Evolutionary conservation across 2,329 filamentous ascomycete species (phyloP), one percentile per base, ranked within the genome.

Genomic region (Stachybotrys chartarum): DNA sequence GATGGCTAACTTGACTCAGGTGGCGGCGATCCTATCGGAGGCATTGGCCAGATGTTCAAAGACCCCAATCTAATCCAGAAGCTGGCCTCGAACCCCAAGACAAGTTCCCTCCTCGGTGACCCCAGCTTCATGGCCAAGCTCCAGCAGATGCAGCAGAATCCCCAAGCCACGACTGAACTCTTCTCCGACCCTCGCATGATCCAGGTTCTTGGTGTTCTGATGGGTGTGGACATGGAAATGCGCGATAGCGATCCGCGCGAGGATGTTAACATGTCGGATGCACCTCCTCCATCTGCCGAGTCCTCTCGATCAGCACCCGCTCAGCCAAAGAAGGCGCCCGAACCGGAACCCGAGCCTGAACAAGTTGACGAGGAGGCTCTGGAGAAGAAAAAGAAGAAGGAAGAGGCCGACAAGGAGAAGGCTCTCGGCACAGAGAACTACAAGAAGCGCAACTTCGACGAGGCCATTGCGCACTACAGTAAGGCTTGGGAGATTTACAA

Each of bases 401-500:
- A 87, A 66, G 90, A 88, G 60, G 94, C 92, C 49, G 94, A 99
- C 65, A 90, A 91, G 70, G 89, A 97, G 75, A 99, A 99, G 84
- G 89, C 87, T 32, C 79, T 95, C 56, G 94, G 94, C 56, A 99
- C 93, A 14, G 91, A 94, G 64, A 87, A 87, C 72, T 99, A 99
- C 82, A 99, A 99, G 86, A 97, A 97, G 83, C 87, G 91, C 63
- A 86, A 97, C 69, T 97, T 99, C 63, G 94, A 97, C 66, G 85
- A 88, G 68, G 94, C 94, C 52, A 97, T 99, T 66, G 84, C 86
- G 68, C 91, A 99, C 77, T 99, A 99, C 79, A 83, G 73, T 70
- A 95, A 96, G 72, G 94, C 94, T 0, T 99, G 94, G 94, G 92
- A 96, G 57, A 74, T 89, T 45, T 81, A 90, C 83, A 94, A 97